Percentiles rank a stretch among this genome's conserved stretches.
Conservation (phyloP, 345 rosid genomes). For the Rhodomyrtus tomentosa region DNA sequence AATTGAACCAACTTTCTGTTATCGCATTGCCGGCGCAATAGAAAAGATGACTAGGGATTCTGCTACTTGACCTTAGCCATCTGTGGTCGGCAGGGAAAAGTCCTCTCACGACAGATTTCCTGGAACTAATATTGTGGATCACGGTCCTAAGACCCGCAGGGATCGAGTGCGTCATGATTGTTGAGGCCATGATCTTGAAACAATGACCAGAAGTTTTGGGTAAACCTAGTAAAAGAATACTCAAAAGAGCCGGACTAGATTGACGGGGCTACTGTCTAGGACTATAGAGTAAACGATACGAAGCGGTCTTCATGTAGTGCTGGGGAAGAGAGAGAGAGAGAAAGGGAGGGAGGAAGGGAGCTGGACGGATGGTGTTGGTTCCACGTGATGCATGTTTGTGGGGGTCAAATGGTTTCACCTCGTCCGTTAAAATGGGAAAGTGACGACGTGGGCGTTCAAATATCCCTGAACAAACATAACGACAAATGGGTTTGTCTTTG, state of each 20-base stretch:
- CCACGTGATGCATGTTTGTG: not conserved
- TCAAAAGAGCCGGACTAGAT: not conserved
- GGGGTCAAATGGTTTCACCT: not conserved
- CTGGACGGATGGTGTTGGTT: not conserved
- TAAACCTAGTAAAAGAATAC: not conserved
- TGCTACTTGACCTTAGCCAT: no score
- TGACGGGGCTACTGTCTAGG: no score
- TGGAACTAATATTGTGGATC: conserved; percentile 1
- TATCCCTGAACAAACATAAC: not conserved
- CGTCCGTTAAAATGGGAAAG: not conserved
- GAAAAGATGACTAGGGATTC: not conserved
- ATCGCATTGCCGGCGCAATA: not conserved
- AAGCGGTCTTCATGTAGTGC: not conserved
- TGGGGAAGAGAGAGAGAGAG: not conserved
- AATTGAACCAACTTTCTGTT: not conserved
- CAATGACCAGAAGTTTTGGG: not conserved
- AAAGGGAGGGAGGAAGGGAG: no score
- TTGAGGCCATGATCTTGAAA: not conserved
- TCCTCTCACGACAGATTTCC: conserved; percentile 2
- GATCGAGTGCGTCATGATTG: not conserved
- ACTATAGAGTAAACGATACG: not conserved
- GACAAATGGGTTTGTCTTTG: not conserved
- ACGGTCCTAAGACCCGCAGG: conserved; percentile 17
- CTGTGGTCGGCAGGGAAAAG: conserved; percentile 2
- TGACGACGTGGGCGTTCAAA: not conserved